Percentiles rank a stretch among this genome's conserved stretches.
Conservation (phyloP, 2,329 filamentous ascomycete genomes). For the Penicillium expansum region DNA sequence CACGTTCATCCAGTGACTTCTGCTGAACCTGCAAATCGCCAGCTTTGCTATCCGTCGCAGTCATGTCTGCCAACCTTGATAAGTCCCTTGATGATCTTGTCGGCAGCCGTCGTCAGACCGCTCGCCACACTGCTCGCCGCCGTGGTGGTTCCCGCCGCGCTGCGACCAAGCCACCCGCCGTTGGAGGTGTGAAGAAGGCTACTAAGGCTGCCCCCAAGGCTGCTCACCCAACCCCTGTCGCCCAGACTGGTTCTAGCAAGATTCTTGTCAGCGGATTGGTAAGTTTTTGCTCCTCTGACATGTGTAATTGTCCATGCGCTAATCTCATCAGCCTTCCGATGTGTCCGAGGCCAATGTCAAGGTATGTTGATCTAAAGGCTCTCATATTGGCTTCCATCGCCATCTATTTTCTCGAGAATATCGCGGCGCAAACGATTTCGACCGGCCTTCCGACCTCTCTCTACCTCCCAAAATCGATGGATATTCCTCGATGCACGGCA, state of each 20-base stretch:
- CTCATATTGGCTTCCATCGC: slow-evolving; percentile 69
- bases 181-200: slow-evolving; percentile 83
- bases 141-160: slow-evolving; percentile 46
- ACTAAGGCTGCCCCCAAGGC: slow-evolving; percentile 48
- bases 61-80: slow-evolving; percentile 92
- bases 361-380: slow-evolving; percentile 97
- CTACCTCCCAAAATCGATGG: slow-evolving; percentile 26
- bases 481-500: slow-evolving; percentile 29
- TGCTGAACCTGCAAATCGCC: slow-evolving; percentile 13
- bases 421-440: slow-evolving; percentile 39
- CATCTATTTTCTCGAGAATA: slow-evolving; percentile 49
- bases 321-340: slow-evolving; percentile 76
- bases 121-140: slow-evolving; percentile 44
- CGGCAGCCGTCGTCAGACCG: slow-evolving; percentile 64
- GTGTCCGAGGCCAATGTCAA: slow-evolving; percentile 97
- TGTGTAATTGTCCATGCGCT: slow-evolving; percentile 36
- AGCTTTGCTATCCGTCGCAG: slow-evolving; percentile 32
- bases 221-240: slow-evolving; percentile 62
- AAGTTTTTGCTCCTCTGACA: slow-evolving; percentile 45
- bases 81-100: slow-evolving; percentile 97
- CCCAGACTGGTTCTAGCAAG: slow-evolving; percentile 75
- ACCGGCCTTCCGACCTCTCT: slow-evolving; percentile 30
- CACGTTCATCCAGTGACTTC: slow-evolving; percentile 7
- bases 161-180: slow-evolving; percentile 59
- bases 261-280: slow-evolving; percentile 99